Percentiles rank a stretch among this genome's conserved stretches.
phyloP scores from a whole-genome alignment of 2,329 filamentous ascomycete species.

The Curvularia verruculosa region DNA sequence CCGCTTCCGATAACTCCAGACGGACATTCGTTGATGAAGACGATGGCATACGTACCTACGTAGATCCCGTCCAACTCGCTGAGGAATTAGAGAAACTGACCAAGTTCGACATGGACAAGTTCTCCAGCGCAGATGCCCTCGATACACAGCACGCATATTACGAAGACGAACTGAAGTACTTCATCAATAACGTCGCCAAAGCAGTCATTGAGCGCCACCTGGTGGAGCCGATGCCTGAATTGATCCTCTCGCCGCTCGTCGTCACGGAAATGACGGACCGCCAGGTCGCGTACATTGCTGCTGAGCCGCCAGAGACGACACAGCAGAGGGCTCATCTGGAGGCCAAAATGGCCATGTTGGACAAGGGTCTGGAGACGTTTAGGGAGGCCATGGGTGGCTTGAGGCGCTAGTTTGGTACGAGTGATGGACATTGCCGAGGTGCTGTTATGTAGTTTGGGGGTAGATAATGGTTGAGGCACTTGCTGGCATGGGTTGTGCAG shows the following conservation, averaged over 20 bases:
- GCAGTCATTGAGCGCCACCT: slow-evolving; percentile 51
- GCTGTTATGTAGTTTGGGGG: neutral
- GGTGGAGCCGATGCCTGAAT: slow-evolving; percentile 34
- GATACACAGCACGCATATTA: slow-evolving; percentile 48
- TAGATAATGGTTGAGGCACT: neutral
- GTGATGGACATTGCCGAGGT: neutral
- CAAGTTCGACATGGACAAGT: slow-evolving; percentile 44
- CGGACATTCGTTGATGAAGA: neutral
- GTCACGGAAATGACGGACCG: slow-evolving; percentile 44
- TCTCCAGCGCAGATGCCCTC: slow-evolving; percentile 45
- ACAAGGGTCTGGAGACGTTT: slow-evolving; percentile 46
- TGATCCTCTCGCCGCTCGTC: slow-evolving; percentile 39
- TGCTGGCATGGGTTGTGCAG: neutral
- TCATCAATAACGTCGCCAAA: slow-evolving; percentile 43
- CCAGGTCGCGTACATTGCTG: slow-evolving; percentile 42
- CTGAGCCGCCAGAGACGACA: slow-evolving; percentile 41
- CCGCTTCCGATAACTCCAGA: neutral
- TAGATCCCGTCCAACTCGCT: neutral
- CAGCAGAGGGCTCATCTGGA: slow-evolving; percentile 38
- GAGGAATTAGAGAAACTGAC: slow-evolving; percentile 7
- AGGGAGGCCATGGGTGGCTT: slow-evolving; percentile 32
- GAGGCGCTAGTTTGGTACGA: slow-evolving; percentile 6
- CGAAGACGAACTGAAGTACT: slow-evolving; percentile 48
- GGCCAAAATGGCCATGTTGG: slow-evolving; percentile 39
- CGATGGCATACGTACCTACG: neutral